Evolutionary conservation across 768 basidiomycete genomes (phyloP), one percentile per base, ranked within the genome.

Genomic region (Pleurotus citrinopileatus): DNA sequence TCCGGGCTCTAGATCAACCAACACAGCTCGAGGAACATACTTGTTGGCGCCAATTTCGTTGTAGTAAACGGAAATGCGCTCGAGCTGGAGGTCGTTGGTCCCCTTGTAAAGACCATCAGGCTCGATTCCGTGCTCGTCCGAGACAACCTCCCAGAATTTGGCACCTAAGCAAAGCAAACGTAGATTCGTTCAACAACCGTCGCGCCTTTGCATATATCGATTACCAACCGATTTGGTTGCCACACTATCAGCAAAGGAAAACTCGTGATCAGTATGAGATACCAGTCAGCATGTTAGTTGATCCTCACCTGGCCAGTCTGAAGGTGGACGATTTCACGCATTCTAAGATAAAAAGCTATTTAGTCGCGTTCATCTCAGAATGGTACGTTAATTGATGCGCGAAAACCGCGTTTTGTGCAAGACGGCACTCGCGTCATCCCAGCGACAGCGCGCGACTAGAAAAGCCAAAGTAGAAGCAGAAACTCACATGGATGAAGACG

Each of bases 301-400:
- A 28, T 46, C 69, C 78, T 63, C 66, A 93, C 93, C 85, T 97
- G 96, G 78, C 96, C 96, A 60, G 96, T 98, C 74, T 98, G 96
- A 67, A 98, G 86, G 78, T 98, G 96, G 71, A 98, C 95, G 76
- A 98, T 98, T 87, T 98, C 95, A 81, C 95, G 91, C 91, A 93
- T 94, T 81, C 91, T 93, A 63, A 40, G 67, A 63, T 59, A 65
- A 67, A 52, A 59, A 63, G 72, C 68, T 52, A 57, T 59, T 57
- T 59, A 56, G 52, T 47, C 63, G 55, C 54, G 42, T 57, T 52
- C 42, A 59, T 48, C 52, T 53, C 34, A 68, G 74, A 74, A 69
- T 78, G 76, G 76, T 78, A 75, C 75, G 76, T 77, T 71, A 71
- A 66, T 67, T 60, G 60, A 65, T 69, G 48, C 48, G 48, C 48